A percentile compares a stretch with the other conserved stretches of the same genome.
Evolutionary conservation across 129 eudicot species (phyloP).

Genomic region (Logfia minima): DNA sequence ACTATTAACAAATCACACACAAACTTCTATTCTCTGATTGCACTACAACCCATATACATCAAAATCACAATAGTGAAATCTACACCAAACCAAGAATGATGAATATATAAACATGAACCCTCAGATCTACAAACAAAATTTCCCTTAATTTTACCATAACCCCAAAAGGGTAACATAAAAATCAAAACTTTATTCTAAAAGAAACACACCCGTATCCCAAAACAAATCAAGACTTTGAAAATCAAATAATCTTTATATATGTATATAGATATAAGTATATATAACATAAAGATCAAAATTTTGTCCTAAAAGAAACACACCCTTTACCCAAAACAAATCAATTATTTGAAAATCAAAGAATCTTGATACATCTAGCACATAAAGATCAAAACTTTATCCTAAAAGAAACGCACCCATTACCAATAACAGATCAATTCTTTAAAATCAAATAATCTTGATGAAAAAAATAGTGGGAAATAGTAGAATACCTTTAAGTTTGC

Average conservation of each 20-base stretch:
- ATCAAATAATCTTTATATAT: no score
- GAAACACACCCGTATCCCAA: no score
- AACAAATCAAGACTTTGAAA: no score
- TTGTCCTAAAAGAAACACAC: background rate
- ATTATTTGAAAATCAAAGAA: no score
- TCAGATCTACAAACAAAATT: slow-evolving; percentile 9
- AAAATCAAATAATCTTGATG: background rate
- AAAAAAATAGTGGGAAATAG: background rate
- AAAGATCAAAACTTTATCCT: background rate
- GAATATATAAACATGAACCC: background rate
- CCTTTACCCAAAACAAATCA: background rate
- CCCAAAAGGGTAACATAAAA: background rate
- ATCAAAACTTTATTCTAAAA: background rate
- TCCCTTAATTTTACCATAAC: background rate
- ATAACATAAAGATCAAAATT: background rate
- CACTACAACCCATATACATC: background rate
- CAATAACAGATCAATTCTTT: background rate
- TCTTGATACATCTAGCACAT: no score
- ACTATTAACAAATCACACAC: slow-evolving; percentile 14
- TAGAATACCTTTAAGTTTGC: slow-evolving; percentile 17
- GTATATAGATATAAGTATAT: no score
- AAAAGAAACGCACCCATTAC: background rate
- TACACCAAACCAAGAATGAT: background rate
- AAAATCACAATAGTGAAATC: background rate
- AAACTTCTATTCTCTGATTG: slow-evolving; percentile 12